phyloP scores from a whole-genome alignment of 2,329 filamentous ascomycete genomes.

The Verticillium zaregamsianum region DNA sequence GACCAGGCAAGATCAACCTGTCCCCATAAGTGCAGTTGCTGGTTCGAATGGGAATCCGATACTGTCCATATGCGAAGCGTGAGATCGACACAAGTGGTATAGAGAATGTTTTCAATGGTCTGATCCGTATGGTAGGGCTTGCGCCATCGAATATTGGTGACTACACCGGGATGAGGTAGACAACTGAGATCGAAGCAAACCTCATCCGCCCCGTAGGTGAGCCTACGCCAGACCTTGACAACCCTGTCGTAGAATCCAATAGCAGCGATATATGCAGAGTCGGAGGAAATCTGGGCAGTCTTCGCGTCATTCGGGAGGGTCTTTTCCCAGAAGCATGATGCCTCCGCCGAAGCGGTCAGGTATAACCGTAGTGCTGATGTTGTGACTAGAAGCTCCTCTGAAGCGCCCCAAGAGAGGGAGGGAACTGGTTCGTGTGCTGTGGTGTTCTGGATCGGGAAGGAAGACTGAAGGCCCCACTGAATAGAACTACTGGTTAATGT shows the following conservation, averaged over 20 bases:
- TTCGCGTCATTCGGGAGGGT: slow-evolving; percentile 68
- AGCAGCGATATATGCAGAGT: slow-evolving; percentile 82
- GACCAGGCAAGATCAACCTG: slow-evolving; percentile 72
- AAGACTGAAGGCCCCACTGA: slow-evolving; percentile 62
- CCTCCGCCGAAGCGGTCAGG: slow-evolving; percentile 38
- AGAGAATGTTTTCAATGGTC: slow-evolving; percentile 79
- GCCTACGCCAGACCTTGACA: slow-evolving; percentile 87
- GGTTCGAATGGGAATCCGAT: slow-evolving; percentile 65
- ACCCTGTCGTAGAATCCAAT: slow-evolving; percentile 74
- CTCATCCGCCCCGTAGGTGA: slow-evolving; percentile 78
- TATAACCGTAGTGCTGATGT: slow-evolving; percentile 69
- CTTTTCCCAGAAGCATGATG: slow-evolving; percentile 68
- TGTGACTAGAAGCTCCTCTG: slow-evolving; percentile 80
- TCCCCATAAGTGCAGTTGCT: slow-evolving; percentile 75
- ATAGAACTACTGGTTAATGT: neutral
- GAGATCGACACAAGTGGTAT: slow-evolving; percentile 81
- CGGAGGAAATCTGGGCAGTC: slow-evolving; percentile 76
- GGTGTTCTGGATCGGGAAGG: slow-evolving; percentile 41
- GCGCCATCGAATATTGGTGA: slow-evolving; percentile 87
- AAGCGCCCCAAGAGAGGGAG: slow-evolving; percentile 77
- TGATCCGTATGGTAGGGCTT: slow-evolving; percentile 73
- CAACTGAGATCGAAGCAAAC: slow-evolving; percentile 89
- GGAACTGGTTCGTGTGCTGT: neutral
- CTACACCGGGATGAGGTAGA: slow-evolving; percentile 73
- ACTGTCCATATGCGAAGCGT: slow-evolving; percentile 79